phyloP scores from a whole-genome alignment of 2,329 filamentous ascomycete genomes.

The Dichotomopilus funicola region DNA sequence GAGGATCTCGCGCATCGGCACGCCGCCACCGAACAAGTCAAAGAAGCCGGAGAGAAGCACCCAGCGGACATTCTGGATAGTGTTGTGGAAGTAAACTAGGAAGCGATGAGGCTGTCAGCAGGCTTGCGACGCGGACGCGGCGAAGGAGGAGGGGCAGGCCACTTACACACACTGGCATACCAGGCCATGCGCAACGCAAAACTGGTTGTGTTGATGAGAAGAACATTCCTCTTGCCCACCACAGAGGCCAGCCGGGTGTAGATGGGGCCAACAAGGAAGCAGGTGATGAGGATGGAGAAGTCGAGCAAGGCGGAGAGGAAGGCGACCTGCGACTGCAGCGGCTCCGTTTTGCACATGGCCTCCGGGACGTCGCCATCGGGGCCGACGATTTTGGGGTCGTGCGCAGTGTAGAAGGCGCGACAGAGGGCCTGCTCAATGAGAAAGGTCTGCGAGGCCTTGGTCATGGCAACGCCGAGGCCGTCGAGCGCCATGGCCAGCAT shows the following conservation, averaged over 20 bases:
- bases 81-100: not conserved
- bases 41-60: not conserved
- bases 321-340: not conserved
- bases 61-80: not conserved
- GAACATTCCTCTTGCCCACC: not conserved
- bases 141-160: not conserved
- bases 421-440: not conserved
- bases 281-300: not conserved
- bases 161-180: not conserved
- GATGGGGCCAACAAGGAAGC: not conserved
- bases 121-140: not conserved
- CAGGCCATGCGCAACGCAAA: not conserved
- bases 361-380: not conserved
- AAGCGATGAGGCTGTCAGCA: not conserved
- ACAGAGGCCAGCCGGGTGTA: not conserved
- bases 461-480: not conserved
- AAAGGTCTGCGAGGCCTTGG: not conserved
- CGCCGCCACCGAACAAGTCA: not conserved
- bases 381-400: not conserved
- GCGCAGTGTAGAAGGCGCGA: not conserved
- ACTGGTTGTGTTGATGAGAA: not conserved
- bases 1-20: not conserved
- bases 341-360: not conserved
- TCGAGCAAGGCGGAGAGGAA: not conserved
- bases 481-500: not conserved